Percentiles rank a stretch among this genome's conserved stretches.
These are phyloP conservation scores for Royoungia palumana DNA, from an alignment of 768 basidiomycete species.

Conservation along the genomic window DNA sequence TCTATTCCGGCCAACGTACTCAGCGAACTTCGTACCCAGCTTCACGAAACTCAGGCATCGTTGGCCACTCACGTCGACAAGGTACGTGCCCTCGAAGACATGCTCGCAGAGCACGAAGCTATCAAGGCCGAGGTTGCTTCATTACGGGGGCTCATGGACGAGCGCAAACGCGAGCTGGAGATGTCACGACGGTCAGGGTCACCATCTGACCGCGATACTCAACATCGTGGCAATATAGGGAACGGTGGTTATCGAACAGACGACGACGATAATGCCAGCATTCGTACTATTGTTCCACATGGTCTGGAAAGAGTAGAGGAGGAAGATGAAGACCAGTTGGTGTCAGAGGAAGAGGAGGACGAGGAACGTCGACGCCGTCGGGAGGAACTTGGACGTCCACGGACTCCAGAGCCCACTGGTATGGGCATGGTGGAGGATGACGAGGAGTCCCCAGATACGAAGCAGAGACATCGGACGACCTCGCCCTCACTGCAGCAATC, in stretches of 20 bases:
- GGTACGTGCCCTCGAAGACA: conserved; percentile 76
- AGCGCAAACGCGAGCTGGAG: conserved; percentile 52
- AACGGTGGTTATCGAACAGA: conserved; percentile 39
- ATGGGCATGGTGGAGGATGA: conserved; percentile 51
- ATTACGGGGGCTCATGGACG: conserved; percentile 71
- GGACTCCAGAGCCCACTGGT: conserved; percentile 76
- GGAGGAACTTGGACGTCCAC: conserved; percentile 64
- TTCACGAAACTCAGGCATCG: conserved; percentile 78
- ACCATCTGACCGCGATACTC: conserved; percentile 20
- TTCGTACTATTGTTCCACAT: conserved; percentile 67
- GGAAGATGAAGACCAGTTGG: conserved; percentile 62
- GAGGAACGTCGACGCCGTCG: conserved; percentile 45
- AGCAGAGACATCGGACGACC: conserved; percentile 15
- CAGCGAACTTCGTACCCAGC: conserved; percentile 73
- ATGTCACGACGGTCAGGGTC: conserved; percentile 20
- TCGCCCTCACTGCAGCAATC: conserved; percentile 15
- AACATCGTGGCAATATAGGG: conserved; percentile 19
- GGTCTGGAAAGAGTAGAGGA: conserved; percentile 71
- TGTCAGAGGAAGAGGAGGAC: conserved; percentile 38
- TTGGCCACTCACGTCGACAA: conserved; percentile 78
- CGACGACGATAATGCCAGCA: conserved; percentile 69
- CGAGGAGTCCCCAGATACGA: conserved; percentile 33
- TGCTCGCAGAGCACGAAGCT: conserved; percentile 79
- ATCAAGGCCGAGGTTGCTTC: conserved; percentile 75
- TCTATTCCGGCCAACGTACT: conserved; percentile 31